phyloP scores from a whole-genome alignment of 2,329 filamentous ascomycete genomes.

The Colletotrichum sp. region DNA sequence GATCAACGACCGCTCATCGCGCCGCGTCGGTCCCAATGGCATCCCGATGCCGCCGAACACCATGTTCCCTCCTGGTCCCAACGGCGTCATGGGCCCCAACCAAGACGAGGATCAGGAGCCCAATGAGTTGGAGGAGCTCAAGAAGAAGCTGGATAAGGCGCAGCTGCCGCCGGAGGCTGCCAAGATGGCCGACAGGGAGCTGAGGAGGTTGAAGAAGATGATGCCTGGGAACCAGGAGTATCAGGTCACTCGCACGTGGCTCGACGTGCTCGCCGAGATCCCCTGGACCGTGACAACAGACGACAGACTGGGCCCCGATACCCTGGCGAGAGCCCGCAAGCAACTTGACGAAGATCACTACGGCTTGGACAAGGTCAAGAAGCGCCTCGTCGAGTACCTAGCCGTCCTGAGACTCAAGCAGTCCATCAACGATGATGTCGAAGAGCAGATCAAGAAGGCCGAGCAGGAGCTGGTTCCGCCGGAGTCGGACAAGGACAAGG shows the following conservation, averaged over 20 bases:
- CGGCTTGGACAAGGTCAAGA: constrained; percentile 96
- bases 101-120: constrained; percentile 77
- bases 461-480: constrained; percentile 56
- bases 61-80: constrained; percentile 23
- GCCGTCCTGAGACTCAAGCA: constrained; percentile 97
- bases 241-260: constrained; percentile 88
- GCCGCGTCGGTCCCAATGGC: constrained; percentile 17
- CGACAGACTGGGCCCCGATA: constrained; percentile 83
- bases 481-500: constrained; percentile 28
- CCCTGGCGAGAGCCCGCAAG: constrained; percentile 78
- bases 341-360: constrained; percentile 97
- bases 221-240: constrained; percentile 96
- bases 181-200: constrained; percentile 88
- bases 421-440: constrained; percentile 81
- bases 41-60: constrained; percentile 17
- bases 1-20: constrained; percentile 35
- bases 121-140: constrained; percentile 89
- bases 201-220: constrained; percentile 92
- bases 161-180: constrained; percentile 82
- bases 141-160: constrained; percentile 84
- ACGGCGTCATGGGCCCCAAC: constrained; percentile 43
- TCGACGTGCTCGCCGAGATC: constrained; percentile 93
- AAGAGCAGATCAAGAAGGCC: constrained; percentile 75
- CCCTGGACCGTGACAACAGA: constrained; percentile 88
- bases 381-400: constrained; percentile 91